Evolutionary conservation across 352 stramenopile species (phyloP).

Genomic region (Globisporangium nagaii): DNA sequence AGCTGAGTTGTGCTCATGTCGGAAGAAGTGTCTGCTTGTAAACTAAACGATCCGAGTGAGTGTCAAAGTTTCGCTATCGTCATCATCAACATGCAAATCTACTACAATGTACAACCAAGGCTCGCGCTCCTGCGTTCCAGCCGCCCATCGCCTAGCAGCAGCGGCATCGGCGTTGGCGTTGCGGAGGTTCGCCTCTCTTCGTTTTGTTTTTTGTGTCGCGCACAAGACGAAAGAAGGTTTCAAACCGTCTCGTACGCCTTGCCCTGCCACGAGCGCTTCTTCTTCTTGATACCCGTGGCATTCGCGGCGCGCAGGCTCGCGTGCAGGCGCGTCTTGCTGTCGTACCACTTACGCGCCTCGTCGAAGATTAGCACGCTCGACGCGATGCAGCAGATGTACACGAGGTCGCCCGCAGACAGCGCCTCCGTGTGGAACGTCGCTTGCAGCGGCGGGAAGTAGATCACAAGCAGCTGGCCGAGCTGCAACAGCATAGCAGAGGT

Average conservation of each 20-base stretch:
- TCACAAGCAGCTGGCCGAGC: slow-evolving; percentile 93
- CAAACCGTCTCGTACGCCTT: slow-evolving; percentile 68
- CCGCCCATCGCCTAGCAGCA: no score
- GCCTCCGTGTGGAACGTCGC: slow-evolving; percentile 96
- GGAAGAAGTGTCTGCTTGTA: no score
- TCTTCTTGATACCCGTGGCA: slow-evolving; percentile 30
- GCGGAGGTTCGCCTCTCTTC: not conserved
- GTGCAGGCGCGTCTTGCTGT: slow-evolving; percentile 26
- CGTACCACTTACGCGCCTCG: slow-evolving; percentile 89
- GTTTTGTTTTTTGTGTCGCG: no score
- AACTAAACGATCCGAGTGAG: no score
- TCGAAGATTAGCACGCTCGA: slow-evolving; percentile 93
- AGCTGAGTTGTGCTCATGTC: no score
- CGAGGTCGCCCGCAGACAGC: slow-evolving; percentile 88
- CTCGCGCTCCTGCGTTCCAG: not conserved
- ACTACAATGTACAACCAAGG: slow-evolving; percentile 16
- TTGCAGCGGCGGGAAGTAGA: slow-evolving; percentile 96
- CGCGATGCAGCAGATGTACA: slow-evolving; percentile 89
- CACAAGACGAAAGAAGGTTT: no score
- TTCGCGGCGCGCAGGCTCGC: slow-evolving; percentile 19
- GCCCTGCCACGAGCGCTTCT: slow-evolving; percentile 44
- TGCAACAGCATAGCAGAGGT: slow-evolving; percentile 9
- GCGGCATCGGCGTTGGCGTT: no score
- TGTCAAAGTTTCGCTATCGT: slow-evolving; percentile 8
- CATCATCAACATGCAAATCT: slow-evolving; percentile 10